Conservation (phyloP, 1,284 basidiomycete species). For the Ceratorhiza oryzae-sativae region DNA sequence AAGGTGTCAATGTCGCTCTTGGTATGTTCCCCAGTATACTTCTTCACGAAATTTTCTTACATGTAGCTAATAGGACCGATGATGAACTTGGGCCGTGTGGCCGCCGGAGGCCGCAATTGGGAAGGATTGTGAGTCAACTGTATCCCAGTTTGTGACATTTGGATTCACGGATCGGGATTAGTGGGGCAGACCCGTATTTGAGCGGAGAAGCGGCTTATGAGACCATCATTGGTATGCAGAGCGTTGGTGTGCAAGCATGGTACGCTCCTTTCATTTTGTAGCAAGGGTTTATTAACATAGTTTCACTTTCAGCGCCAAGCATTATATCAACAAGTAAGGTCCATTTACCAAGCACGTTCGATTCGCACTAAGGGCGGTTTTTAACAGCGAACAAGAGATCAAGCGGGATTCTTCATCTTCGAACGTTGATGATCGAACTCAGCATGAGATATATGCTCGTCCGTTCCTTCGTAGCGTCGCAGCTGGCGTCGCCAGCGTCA, state of each 20-base stretch:
- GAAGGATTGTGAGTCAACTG: slow-evolving; percentile 39
- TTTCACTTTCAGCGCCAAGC: slow-evolving; percentile 40
- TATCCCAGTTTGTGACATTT: too few species aligned
- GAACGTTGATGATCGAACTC: slow-evolving; percentile 44
- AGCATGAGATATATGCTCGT: slow-evolving; percentile 75
- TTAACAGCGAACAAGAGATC: slow-evolving; percentile 43
- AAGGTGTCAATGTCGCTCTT: slow-evolving; percentile 43
- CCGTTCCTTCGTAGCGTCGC: slow-evolving; percentile 77
- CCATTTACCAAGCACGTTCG: too few species aligned
- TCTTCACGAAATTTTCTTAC: too few species aligned
- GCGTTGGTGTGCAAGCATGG: slow-evolving; percentile 44
- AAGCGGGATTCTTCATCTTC: slow-evolving; percentile 41
- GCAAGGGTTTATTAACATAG: background rate
- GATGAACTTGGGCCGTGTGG: slow-evolving; percentile 39
- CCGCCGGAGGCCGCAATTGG: slow-evolving; percentile 42
- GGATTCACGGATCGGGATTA: background rate
- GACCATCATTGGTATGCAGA: slow-evolving; percentile 44
- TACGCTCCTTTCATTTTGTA: background rate
- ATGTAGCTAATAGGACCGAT: too few species aligned
- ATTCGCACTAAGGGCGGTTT: background rate
- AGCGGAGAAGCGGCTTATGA: slow-evolving; percentile 45
- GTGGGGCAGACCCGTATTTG: slow-evolving; percentile 44
- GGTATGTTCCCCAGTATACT: too few species aligned
- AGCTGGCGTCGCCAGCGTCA: slow-evolving; percentile 77
- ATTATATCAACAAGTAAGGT: slow-evolving; percentile 44